Evolutionary conservation across 1,284 basidiomycete genomes (phyloP).

Genomic region (Chiua sp.): DNA sequence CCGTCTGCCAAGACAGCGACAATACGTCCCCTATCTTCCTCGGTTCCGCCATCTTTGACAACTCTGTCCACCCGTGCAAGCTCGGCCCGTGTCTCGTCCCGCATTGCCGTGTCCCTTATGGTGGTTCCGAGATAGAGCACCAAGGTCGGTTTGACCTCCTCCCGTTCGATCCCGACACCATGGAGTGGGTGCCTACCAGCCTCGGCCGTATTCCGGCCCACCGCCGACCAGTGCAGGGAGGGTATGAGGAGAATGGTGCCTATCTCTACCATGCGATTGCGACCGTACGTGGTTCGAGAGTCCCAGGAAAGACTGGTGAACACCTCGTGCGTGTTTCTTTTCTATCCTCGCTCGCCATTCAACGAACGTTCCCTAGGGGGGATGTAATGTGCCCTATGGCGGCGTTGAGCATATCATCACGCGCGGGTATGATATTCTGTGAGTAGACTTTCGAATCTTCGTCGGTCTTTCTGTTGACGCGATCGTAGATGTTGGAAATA

Average conservation of each 20-base stretch:
- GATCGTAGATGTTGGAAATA: slow-evolving; percentile 32
- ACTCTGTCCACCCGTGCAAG: slow-evolving; percentile 81
- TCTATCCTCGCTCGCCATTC: slow-evolving; percentile 20
- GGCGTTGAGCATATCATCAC: slow-evolving; percentile 48
- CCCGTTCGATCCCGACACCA: slow-evolving; percentile 64
- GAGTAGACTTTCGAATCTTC: slow-evolving; percentile 27
- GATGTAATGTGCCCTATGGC: slow-evolving; percentile 47
- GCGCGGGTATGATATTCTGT: slow-evolving; percentile 65
- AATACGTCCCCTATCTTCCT: slow-evolving; percentile 62
- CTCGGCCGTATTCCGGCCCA: slow-evolving; percentile 62
- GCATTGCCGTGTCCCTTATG: slow-evolving; percentile 64
- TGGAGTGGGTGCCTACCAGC: slow-evolving; percentile 72
- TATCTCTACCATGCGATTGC: slow-evolving; percentile 62
- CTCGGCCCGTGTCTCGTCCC: slow-evolving; percentile 62
- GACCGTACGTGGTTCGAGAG: slow-evolving; percentile 51
- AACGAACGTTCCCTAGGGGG: slow-evolving; percentile 41
- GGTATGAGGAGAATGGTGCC: slow-evolving; percentile 47
- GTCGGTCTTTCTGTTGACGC: not conserved
- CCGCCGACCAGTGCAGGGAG: slow-evolving; percentile 58
- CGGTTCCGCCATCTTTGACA: slow-evolving; percentile 69
- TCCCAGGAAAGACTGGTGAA: slow-evolving; percentile 75
- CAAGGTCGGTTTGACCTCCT: slow-evolving; percentile 71
- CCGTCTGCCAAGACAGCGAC: slow-evolving; percentile 59
- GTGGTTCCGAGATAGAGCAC: slow-evolving; percentile 63
- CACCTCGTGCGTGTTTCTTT: slow-evolving; percentile 59